Evolutionary conservation across 495 filamentous ascomycete species (phyloP), one percentile per base, ranked within the genome.

Genomic region (Aspergillus funiculosus): DNA sequence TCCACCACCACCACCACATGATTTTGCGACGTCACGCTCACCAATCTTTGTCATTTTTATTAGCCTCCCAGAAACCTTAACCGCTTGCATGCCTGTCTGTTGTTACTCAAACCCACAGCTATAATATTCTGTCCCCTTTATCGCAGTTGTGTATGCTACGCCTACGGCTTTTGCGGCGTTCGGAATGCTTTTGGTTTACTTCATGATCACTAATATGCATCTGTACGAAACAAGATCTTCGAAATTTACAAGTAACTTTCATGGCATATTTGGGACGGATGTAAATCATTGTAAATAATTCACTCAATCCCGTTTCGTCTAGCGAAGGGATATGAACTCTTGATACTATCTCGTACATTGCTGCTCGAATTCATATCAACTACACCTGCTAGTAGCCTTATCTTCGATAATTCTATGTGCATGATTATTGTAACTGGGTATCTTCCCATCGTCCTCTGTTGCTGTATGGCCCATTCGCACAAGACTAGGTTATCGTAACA

Each of bases 121-220:
- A 10, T 34, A 19, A 3, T 14, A 17, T 24, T 15, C 31, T n/a
- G 28, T 34, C 40, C 40, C 13, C 11, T 30, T 25, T 15, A 14
- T 14, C 28, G 13, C 28, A 14, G 11, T 34, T 15, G 17, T 43
- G 20, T 43, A 34, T 30, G 26, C 35, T 38, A 38, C n/a, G 29
- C 25, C 20, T 39, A 26, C 15, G 20, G 34, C 8, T 6, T 49
- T 24, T 31, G 24, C 30, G 51, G 51, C 40, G 51, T 53, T 53
- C 19, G 40, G 34, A 28, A 42, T 38, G 27, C 42, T 17, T 39
- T 31, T 47, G 3, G 10, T 8, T 38, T 43, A 14, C 9, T 39
- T 44, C 30, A 32, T 30, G 25, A 21, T 11, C 5, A 3, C 35
- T 44, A 32, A 35, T 38, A 8, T 31, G 29, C 47, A 50, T 44